Conservation (phyloP, 495 filamentous ascomycete species). For the Letharia columbiana region DNA sequence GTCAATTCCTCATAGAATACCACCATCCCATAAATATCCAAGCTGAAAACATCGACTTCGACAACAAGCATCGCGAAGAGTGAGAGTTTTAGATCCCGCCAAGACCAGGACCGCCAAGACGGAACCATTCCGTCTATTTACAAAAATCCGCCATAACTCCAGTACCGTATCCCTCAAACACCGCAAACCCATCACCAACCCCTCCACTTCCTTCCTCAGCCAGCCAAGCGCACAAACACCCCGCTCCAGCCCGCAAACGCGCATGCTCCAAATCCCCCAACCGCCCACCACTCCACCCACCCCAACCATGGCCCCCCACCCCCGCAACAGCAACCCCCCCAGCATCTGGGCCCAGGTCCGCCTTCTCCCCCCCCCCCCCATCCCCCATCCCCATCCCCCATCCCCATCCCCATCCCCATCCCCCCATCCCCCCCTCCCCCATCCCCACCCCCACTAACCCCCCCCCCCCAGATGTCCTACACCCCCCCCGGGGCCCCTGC, state of each 20-base stretch:
- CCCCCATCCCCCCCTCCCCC: not conserved
- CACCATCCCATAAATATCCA: too few species aligned
- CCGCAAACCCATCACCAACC: not conserved
- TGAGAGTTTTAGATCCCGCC: too few species aligned
- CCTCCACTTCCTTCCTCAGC: not conserved
- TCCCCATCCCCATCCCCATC: too few species aligned
- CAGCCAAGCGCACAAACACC: not conserved
- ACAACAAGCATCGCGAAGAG: too few species aligned
- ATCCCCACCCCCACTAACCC: not conserved
- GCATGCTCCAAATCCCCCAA: not conserved
- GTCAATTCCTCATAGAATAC: too few species aligned
- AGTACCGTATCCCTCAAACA: too few species aligned
- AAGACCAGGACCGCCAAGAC: not conserved
- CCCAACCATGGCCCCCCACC: not conserved
- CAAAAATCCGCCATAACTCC: not conserved
- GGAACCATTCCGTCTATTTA: not conserved
- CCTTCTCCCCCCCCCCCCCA: not conserved
- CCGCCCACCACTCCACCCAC: not conserved
- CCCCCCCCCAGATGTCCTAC: conserved; percentile 24
- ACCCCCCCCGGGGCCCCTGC: conserved; percentile 36
- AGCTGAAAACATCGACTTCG: too few species aligned
- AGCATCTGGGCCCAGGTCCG: conserved; percentile 4
- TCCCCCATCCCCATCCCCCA: not conserved
- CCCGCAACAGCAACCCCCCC: not conserved
- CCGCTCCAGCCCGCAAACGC: not conserved